phyloP scores from a whole-genome alignment of 148 eudicot species.

The Vaccinium macrocarpon region DNA sequence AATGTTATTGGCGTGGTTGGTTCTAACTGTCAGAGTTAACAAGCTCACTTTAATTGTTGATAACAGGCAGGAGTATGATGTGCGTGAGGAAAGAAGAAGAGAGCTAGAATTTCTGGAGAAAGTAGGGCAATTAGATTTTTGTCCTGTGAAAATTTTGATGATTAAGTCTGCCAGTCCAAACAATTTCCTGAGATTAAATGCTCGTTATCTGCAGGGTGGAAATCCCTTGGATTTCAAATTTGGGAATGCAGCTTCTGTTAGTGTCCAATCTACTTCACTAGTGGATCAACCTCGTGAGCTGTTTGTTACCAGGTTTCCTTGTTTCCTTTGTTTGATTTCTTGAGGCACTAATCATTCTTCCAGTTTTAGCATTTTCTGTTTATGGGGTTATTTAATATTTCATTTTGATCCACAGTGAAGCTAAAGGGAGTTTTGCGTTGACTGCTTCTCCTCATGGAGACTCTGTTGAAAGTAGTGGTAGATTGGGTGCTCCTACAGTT shows the following conservation, averaged over 20 bases:
- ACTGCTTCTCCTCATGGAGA: conserved; percentile 93
- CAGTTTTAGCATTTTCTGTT: background rate
- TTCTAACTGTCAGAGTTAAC: conserved; percentile 12
- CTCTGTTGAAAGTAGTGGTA: conserved; percentile 96
- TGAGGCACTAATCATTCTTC: background rate
- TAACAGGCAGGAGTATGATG: conserved; percentile 84
- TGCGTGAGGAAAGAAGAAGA: conserved; percentile 78
- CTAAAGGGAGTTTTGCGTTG: conserved; percentile 82
- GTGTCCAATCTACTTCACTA: conserved; percentile 87
- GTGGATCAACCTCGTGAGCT: conserved; percentile 61
- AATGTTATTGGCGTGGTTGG: background rate
- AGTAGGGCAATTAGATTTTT: conserved; percentile 46
- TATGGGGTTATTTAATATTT: conserved; percentile 10
- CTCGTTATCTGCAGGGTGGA: conserved; percentile 62
- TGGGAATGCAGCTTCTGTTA: conserved; percentile 61
- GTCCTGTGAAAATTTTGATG: conserved; percentile 1
- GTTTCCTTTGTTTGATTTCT: background rate
- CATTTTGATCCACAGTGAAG: conserved; percentile 57
- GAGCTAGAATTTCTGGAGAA: conserved; percentile 94
- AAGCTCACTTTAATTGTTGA: conserved; percentile 19
- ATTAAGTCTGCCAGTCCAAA: background rate
- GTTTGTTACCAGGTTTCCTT: conserved; percentile 52
- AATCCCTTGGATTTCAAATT: conserved; percentile 85
- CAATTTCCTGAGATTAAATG: conserved; percentile 4
- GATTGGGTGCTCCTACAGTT: conserved; percentile 53